These are phyloP conservation scores for Monascus purpureus DNA, from an alignment of 495 filamentous ascomycete genomes.

Conservation along the genomic window DNA sequence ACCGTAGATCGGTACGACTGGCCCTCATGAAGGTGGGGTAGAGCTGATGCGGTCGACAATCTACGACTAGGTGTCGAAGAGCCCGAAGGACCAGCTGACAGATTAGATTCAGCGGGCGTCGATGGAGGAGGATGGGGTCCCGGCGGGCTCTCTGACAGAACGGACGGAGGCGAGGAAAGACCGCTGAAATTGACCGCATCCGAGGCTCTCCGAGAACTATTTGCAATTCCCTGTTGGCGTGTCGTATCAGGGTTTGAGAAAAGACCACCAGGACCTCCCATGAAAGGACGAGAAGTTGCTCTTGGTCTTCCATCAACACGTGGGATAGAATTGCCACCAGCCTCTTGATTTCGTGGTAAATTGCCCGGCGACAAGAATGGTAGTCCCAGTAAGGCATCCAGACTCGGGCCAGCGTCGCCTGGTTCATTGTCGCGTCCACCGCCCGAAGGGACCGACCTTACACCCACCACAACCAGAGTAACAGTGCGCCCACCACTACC, in stretches of 20 bases:
- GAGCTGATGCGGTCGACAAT: slow-evolving; percentile 37
- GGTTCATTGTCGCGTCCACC: slow-evolving; percentile 30
- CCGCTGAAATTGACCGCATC: slow-evolving; percentile 19
- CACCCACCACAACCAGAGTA: slow-evolving; percentile 58
- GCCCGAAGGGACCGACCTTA: slow-evolving; percentile 50
- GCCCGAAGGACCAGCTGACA: slow-evolving; percentile 44
- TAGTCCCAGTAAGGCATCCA: slow-evolving; percentile 34
- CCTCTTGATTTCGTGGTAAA: slow-evolving; percentile 25
- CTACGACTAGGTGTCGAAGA: slow-evolving; percentile 40
- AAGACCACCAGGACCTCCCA: slow-evolving; percentile 27
- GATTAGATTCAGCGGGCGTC: slow-evolving; percentile 48
- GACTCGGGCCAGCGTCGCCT: slow-evolving; percentile 20
- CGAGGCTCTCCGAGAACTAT: slow-evolving; percentile 21
- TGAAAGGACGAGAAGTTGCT: slow-evolving; percentile 34
- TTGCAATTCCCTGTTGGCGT: slow-evolving; percentile 21
- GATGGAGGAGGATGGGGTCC: slow-evolving; percentile 55
- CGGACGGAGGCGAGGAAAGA: slow-evolving; percentile 21
- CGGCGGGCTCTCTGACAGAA: slow-evolving; percentile 41
- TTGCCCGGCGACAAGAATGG: slow-evolving; percentile 49
- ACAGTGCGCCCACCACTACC: slow-evolving; percentile 47
- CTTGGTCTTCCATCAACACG: slow-evolving; percentile 33
- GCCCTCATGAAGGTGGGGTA: slow-evolving; percentile 23
- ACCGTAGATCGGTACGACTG: slow-evolving; percentile 19
- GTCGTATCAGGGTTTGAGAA: slow-evolving; percentile 31
- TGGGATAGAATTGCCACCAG: slow-evolving; percentile 16